These are phyloP conservation scores for Naganishia onofrii DNA, from an alignment of 768 basidiomycete genomes.

Conservation along the genomic window DNA sequence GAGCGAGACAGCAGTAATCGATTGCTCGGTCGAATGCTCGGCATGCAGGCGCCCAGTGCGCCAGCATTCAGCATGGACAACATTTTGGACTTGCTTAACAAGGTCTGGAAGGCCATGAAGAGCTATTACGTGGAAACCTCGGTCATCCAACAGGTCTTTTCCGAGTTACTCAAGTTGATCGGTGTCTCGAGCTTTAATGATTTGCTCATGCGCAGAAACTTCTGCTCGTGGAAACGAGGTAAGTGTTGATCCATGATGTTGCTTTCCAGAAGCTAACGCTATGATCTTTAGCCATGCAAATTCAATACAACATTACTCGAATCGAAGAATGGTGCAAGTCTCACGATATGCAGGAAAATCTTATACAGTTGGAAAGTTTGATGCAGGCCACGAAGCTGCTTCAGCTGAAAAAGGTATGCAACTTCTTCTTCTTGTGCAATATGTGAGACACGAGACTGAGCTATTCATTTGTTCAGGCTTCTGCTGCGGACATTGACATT, in stretches of 20 bases:
- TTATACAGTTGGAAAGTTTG: slow-evolving; percentile 92
- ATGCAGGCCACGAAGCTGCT: slow-evolving; percentile 99
- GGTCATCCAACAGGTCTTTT: slow-evolving; percentile 86
- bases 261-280: neutral
- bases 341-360: slow-evolving; percentile 98
- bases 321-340: slow-evolving; percentile 94
- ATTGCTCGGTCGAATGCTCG: slow-evolving; percentile 85
- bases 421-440: slow-evolving; percentile 11
- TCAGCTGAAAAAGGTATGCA: slow-evolving; percentile 91
- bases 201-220: slow-evolving; percentile 95
- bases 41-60: slow-evolving; percentile 60
- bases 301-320: slow-evolving; percentile 93
- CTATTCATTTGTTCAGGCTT: slow-evolving; percentile 44
- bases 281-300: slow-evolving; percentile 85
- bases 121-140: slow-evolving; percentile 98
- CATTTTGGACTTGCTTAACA: slow-evolving; percentile 90
- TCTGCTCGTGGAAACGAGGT: slow-evolving; percentile 99
- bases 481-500: slow-evolving; percentile 93
- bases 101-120: slow-evolving; percentile 97
- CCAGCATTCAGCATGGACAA: slow-evolving; percentile 99
- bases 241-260: slow-evolving; percentile 39
- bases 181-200: slow-evolving; percentile 98
- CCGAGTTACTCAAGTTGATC: slow-evolving; percentile 89
- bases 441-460: neutral
- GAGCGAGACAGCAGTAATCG: slow-evolving; percentile 90